phyloP scores from a whole-genome alignment of 139 green algal genomes.

The Chlorella sorokiniana region DNA sequence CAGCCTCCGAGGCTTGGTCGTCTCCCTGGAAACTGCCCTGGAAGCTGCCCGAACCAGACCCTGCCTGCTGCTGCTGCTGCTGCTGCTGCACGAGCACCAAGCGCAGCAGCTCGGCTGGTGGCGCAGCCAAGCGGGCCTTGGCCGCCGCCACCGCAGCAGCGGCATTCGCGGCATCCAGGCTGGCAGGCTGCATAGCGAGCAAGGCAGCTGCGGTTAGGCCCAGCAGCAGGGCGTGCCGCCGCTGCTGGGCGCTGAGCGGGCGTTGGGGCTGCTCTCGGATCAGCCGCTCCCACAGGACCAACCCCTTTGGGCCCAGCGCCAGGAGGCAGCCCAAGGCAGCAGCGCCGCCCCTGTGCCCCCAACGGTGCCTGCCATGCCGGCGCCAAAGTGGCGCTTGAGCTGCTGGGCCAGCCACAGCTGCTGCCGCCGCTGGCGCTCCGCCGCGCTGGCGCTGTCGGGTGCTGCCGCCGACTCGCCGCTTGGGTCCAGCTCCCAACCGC shows the following conservation, averaged over 20 bases:
- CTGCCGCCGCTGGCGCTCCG: constrained; percentile 4
- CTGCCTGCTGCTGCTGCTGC: constrained; percentile 4
- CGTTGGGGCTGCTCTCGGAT: neutral
- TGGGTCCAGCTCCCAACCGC: neutral
- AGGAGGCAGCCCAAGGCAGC: constrained; percentile 22
- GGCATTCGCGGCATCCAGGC: neutral
- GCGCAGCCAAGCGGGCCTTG: neutral
- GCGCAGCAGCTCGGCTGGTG: neutral
- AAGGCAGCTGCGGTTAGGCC: neutral
- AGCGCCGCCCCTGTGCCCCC: neutral
- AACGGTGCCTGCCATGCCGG: neutral
- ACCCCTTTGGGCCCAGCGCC: neutral
- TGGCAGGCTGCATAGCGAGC: neutral
- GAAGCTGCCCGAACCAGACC: too few relatives aligned
- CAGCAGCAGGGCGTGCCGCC: constrained; percentile 13
- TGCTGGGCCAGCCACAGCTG: constrained; percentile 8
- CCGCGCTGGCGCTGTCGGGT: neutral
- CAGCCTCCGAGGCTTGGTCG: neutral
- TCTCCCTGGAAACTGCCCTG: neutral
- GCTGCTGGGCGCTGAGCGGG: neutral
- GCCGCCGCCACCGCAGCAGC: neutral
- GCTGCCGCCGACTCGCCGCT: neutral
- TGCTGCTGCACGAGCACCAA: neutral
- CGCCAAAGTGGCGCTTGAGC: neutral
- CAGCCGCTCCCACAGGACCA: constrained; percentile 7